phyloP scores from a whole-genome alignment of 2,329 filamentous ascomycete genomes.

The Claviceps monticola region DNA sequence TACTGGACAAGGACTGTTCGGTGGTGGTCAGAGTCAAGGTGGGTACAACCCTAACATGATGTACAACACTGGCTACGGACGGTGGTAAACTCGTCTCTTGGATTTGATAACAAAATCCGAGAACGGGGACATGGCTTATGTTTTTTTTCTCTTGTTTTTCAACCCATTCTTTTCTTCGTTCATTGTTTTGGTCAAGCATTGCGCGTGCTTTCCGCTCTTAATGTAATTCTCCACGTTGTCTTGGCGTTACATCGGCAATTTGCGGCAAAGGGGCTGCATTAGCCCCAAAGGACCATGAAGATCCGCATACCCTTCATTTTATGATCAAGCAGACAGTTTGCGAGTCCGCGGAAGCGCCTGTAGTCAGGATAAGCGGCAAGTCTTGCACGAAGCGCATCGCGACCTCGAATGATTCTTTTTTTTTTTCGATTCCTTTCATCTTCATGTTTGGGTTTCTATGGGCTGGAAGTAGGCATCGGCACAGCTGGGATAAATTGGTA shows the following conservation, averaged over 20 bases:
- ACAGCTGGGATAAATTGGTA: slow-evolving; percentile 6
- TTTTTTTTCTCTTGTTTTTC: slow-evolving; percentile 8
- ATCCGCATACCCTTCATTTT: slow-evolving; percentile 12
- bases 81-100: slow-evolving; percentile 42
- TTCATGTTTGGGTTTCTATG: slow-evolving; percentile 6
- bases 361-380: slow-evolving; percentile 13
- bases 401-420: slow-evolving; percentile 1
- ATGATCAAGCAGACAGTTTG: slow-evolving; percentile 18
- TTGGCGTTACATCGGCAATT: slow-evolving; percentile 17
- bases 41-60: slow-evolving; percentile 84
- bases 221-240: slow-evolving; percentile 5
- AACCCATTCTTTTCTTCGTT: slow-evolving; percentile 5
- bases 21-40: slow-evolving; percentile 80
- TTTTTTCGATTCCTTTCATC: slow-evolving; percentile 6
- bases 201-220: slow-evolving; percentile 9
- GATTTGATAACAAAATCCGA: neutral
- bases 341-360: slow-evolving; percentile 13
- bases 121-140: slow-evolving; percentile 8
- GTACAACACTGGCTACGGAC: slow-evolving; percentile 58
- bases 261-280: slow-evolving; percentile 11
- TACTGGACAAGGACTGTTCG: slow-evolving; percentile 67
- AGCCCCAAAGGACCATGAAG: slow-evolving; percentile 14
- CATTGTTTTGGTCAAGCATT: slow-evolving; percentile 9
- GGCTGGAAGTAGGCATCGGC: slow-evolving; percentile 1
- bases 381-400: slow-evolving; percentile 16